phyloP scores from a whole-genome alignment of 331 rosid species.

The Quercus tomentella region DNA sequence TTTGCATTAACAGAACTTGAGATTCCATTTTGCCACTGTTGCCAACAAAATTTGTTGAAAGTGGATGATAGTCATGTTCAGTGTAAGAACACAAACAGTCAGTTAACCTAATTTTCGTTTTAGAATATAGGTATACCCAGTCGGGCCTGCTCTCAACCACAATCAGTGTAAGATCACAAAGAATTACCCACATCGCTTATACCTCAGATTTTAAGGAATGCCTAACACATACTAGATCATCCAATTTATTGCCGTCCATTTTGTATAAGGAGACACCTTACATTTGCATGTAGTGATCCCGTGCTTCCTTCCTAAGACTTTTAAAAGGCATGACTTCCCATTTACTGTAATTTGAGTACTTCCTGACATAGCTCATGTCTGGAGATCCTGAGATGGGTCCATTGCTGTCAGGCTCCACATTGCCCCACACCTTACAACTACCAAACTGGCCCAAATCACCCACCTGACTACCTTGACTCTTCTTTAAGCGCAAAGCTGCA shows the following conservation, averaged over 20 bases:
- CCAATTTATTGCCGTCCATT: conserved; percentile 95
- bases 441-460: conserved; percentile 80
- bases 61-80: not conserved
- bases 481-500: conserved; percentile 66
- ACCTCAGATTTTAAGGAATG: conserved; percentile 55
- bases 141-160: conserved; percentile 7
- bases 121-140: not conserved
- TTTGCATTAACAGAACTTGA: not conserved
- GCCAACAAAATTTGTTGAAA: conserved; percentile 10
- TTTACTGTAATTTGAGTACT: conserved; percentile 65
- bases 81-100: not conserved
- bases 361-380: conserved; percentile 80
- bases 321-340: conserved; percentile 85
- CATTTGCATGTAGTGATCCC: conserved; percentile 66
- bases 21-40: conserved; percentile 14
- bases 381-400: conserved; percentile 87
- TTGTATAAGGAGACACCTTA: conserved; percentile 81
- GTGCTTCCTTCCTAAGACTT: conserved; percentile 79
- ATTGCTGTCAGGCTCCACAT: conserved; percentile 50
- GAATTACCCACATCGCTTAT: conserved; percentile 21
- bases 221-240: conserved; percentile 90
- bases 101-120: no score
- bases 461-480: conserved; percentile 27
- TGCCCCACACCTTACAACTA: conserved; percentile 89
- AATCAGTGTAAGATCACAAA: conserved; percentile 10